phyloP scores from a whole-genome alignment of 1,139 yeast genomes.

The Taphrina wiesneri region DNA sequence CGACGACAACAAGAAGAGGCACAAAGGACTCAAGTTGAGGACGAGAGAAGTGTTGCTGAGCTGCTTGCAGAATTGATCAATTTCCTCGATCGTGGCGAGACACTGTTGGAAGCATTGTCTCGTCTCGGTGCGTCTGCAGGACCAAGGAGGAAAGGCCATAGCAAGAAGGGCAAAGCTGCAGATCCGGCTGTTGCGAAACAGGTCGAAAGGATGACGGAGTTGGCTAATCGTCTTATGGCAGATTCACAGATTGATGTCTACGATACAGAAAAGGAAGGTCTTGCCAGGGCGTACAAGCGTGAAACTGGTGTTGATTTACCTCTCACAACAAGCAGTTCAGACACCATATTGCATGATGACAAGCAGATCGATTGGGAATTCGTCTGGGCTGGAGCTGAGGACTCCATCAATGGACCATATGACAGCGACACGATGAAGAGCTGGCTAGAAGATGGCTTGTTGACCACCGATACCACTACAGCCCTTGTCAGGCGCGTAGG shows the following conservation, averaged over 20 bases:
- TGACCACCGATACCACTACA: constrained; percentile 45
- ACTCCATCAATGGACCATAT: constrained; percentile 62
- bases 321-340: constrained; percentile 27
- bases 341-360: constrained; percentile 39
- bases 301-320: constrained; percentile 54
- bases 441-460: constrained; percentile 60
- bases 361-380: constrained; percentile 60
- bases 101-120: constrained; percentile 62
- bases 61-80: constrained; percentile 47
- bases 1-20: constrained; percentile 37
- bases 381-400: constrained; percentile 55
- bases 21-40: constrained; percentile 35
- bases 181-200: constrained; percentile 44
- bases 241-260: constrained; percentile 53
- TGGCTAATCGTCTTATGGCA: constrained; percentile 53
- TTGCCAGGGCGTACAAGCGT: constrained; percentile 55
- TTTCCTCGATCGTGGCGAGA: constrained; percentile 60
- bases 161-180: constrained; percentile 32
- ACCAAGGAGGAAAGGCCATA: constrained; percentile 43
- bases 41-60: constrained; percentile 29
- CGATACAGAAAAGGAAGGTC: constrained; percentile 60
- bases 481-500: constrained; percentile 22
- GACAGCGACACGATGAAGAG: constrained; percentile 57
- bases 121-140: constrained; percentile 45
- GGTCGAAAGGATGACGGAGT: constrained; percentile 54